Conservation (phyloP, 495 filamentous ascomycete genomes). For the Penicillium goetzii region DNA sequence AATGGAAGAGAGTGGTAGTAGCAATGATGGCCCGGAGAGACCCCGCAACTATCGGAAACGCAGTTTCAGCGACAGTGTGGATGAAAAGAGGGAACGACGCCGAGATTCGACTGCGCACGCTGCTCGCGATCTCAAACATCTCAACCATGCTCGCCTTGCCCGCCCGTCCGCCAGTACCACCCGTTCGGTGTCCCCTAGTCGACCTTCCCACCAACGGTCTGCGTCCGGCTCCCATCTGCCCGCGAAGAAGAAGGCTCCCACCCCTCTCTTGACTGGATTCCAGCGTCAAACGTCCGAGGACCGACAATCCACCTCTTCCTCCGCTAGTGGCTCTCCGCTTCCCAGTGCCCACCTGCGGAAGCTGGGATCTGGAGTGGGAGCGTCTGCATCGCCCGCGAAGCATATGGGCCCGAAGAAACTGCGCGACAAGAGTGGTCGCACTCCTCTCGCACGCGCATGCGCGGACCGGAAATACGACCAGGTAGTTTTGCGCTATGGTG, state of each 20-base stretch:
- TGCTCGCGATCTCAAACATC: conserved; percentile 33
- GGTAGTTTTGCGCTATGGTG: conserved; percentile 67
- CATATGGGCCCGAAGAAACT: conserved; percentile 75
- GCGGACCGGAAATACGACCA: conserved; percentile 73
- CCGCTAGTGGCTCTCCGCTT: conserved; percentile 69
- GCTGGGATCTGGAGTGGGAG: conserved; percentile 60
- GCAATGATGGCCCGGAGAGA: conserved; percentile 22
- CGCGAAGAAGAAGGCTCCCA: conserved; percentile 48
- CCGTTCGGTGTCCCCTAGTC: conserved; percentile 66
- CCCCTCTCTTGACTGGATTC: conserved; percentile 55
- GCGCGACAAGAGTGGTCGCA: conserved; percentile 83
- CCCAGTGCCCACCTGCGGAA: conserved; percentile 69
- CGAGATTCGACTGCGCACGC: conserved; percentile 29
- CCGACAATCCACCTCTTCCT: conserved; percentile 73
- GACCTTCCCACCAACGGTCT: conserved; percentile 62
- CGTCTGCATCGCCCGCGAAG: conserved; percentile 66
- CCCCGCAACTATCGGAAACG: conserved; percentile 41
- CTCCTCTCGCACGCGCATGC: conserved; percentile 80
- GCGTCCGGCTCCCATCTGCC: conserved; percentile 60
- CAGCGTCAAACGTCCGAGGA: conserved; percentile 61
- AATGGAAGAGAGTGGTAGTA: conserved; percentile 23
- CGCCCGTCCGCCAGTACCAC: conserved; percentile 51
- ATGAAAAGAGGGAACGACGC: conserved; percentile 37
- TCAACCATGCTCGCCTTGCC: conserved; percentile 32
- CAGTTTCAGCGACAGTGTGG: conserved; percentile 49